Evolutionary conservation across 345 rosid species (phyloP).

Genomic region (Microcos paniculata): DNA sequence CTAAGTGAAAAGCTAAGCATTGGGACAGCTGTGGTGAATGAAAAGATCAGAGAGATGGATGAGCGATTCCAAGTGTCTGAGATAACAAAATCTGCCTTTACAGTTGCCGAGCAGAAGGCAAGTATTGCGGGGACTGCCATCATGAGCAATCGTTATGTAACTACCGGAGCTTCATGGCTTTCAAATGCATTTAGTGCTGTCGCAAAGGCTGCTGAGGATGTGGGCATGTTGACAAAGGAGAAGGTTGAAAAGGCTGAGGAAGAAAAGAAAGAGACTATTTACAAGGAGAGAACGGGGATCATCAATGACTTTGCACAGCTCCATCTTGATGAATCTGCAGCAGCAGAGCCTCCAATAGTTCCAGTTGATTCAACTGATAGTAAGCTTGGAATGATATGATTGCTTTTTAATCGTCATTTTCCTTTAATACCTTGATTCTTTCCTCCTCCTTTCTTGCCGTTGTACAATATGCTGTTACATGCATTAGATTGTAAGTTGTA

Average conservation of each 20-base stretch:
- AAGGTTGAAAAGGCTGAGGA: constrained; percentile 42
- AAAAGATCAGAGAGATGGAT: constrained; percentile 44
- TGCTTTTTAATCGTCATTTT: constrained; percentile 5
- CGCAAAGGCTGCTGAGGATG: constrained; percentile 43
- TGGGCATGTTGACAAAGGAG: constrained; percentile 37
- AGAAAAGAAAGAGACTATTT: constrained; percentile 28
- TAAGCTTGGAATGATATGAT: constrained; percentile 26
- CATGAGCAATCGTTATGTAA: constrained; percentile 39
- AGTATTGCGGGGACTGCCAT: constrained; percentile 38
- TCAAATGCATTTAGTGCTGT: constrained; percentile 39
- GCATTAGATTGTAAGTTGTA: no score
- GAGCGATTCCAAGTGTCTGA: constrained; percentile 39
- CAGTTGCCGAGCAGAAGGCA: constrained; percentile 45
- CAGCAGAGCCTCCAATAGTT: constrained; percentile 19
- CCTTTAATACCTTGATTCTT: constrained; percentile 3
- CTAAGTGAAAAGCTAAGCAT: constrained; percentile 37
- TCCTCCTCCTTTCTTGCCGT: background rate
- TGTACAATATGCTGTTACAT: background rate
- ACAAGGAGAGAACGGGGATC: constrained; percentile 13
- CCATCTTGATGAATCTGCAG: constrained; percentile 17
- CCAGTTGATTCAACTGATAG: constrained; percentile 27
- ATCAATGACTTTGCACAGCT: constrained; percentile 15
- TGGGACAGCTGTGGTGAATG: constrained; percentile 40
- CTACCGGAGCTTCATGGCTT: constrained; percentile 43
- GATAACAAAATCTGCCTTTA: constrained; percentile 36